Conservation (phyloP, 768 basidiomycete species). For the Coprinopsis sp. region DNA sequence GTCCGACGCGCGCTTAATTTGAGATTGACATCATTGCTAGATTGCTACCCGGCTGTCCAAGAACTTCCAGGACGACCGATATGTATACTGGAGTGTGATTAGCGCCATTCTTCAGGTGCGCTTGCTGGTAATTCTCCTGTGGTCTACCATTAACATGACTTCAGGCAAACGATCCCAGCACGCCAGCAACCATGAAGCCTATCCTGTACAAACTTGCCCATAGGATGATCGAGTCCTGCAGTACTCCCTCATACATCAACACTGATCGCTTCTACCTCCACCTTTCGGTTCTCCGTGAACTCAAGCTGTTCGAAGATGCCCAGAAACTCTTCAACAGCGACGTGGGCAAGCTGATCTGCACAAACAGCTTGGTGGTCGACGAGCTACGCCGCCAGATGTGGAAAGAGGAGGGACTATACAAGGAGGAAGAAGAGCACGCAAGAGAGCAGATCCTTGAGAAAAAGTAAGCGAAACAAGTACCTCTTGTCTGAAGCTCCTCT, state of each 20-base stretch:
- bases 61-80: constrained; percentile 77
- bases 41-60: constrained; percentile 79
- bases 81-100: constrained; percentile 80
- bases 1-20: no score
- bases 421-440: constrained; percentile 61
- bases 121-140: background rate
- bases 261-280: constrained; percentile 80
- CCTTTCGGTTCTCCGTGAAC: constrained; percentile 63
- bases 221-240: constrained; percentile 59
- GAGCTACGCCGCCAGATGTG: constrained; percentile 72
- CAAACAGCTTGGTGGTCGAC: constrained; percentile 67
- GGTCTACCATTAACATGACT: background rate
- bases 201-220: constrained; percentile 77
- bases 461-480: constrained; percentile 37
- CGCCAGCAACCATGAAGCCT: constrained; percentile 55
- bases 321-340: constrained; percentile 64
- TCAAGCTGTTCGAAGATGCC: constrained; percentile 67
- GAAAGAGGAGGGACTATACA: constrained; percentile 47
- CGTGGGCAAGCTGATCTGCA: constrained; percentile 60
- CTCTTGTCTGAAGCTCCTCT: constrained; percentile 6
- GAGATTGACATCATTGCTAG: constrained; percentile 34
- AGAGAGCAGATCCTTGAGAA: constrained; percentile 54
- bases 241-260: constrained; percentile 56
- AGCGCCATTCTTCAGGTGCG: constrained; percentile 76
- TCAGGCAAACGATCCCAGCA: constrained; percentile 67